Evolutionary conservation across 345 rosid species (phyloP).

Genomic region (Heritiera fomes): DNA sequence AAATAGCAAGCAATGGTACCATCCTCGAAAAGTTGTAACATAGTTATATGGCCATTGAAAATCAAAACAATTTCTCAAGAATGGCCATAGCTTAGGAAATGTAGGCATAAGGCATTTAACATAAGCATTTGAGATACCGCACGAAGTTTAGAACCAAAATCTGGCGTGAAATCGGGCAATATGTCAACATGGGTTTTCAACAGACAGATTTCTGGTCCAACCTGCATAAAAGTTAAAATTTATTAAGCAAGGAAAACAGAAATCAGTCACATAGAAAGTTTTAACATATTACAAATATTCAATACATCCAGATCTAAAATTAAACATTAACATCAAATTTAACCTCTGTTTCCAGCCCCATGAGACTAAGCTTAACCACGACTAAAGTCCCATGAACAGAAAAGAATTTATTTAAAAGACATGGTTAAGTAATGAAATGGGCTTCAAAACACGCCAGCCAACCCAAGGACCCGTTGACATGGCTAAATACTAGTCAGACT

Average conservation of each 20-base stretch:
- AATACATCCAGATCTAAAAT: not conserved
- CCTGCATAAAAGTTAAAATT: slow-evolving; percentile 45
- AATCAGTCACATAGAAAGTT: not conserved
- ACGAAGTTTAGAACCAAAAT: slow-evolving; percentile 86
- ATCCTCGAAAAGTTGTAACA: not conserved
- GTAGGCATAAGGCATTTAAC: not conserved
- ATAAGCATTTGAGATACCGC: slow-evolving; percentile 36
- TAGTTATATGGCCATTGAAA: not conserved
- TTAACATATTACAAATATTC: not conserved
- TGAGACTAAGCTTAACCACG: not conserved
- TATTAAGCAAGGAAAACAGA: not conserved
- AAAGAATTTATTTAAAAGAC: not conserved
- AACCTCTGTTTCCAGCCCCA: not conserved
- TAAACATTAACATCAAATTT: not conserved
- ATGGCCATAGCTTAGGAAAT: not conserved
- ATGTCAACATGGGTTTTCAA: slow-evolving; percentile 97
- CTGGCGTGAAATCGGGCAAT: slow-evolving; percentile 88
- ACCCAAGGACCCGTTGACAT: not conserved
- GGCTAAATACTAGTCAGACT: not conserved
- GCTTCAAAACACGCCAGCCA: not conserved
- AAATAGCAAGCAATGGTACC: not conserved
- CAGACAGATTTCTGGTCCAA: slow-evolving; percentile 93
- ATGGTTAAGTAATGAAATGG: not conserved
- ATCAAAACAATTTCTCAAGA: not conserved
- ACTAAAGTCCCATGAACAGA: not conserved